Conservation (phyloP, 805 yeast species). For the Kodamaea nitidulidarum region DNA sequence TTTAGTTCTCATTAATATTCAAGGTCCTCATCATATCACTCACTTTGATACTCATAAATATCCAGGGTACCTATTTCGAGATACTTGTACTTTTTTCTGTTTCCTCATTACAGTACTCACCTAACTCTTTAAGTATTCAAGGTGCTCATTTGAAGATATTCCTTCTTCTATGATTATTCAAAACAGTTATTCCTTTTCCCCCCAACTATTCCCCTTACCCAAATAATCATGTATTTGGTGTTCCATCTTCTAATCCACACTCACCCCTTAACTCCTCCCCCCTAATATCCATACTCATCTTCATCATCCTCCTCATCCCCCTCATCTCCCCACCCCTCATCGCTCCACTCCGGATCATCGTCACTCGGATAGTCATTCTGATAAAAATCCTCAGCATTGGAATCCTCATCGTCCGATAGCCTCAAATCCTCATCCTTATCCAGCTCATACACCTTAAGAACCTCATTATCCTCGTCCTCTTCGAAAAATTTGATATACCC, state of each 20-base stretch:
- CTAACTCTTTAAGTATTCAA: too few relatives aligned
- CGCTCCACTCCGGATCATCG: constrained; percentile 54
- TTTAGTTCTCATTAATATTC: too few relatives aligned
- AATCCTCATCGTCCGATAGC: constrained; percentile 70
- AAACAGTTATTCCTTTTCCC: too few relatives aligned
- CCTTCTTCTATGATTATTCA: too few relatives aligned
- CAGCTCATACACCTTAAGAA: constrained; percentile 16
- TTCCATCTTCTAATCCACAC: too few relatives aligned
- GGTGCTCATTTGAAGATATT: too few relatives aligned
- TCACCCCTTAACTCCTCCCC: too few relatives aligned
- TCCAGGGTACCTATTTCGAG: too few relatives aligned
- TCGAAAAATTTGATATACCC: constrained; percentile 56
- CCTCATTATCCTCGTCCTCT: constrained; percentile 45
- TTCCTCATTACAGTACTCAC: too few relatives aligned
- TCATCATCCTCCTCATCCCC: constrained; percentile 8
- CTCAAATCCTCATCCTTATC: constrained; percentile 8
- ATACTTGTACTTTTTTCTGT: too few relatives aligned
- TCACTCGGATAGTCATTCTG: constrained; percentile 94
- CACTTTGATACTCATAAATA: too few relatives aligned
- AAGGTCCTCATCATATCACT: too few relatives aligned
- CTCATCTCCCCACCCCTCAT: constrained; percentile 12
- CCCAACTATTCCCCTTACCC: neutral
- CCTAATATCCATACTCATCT: neutral
- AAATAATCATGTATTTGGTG: neutral
- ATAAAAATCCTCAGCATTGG: constrained; percentile 88